Evolutionary conservation across 148 eudicot genomes (phyloP).

Genomic region (Persicaria tinctoria): DNA sequence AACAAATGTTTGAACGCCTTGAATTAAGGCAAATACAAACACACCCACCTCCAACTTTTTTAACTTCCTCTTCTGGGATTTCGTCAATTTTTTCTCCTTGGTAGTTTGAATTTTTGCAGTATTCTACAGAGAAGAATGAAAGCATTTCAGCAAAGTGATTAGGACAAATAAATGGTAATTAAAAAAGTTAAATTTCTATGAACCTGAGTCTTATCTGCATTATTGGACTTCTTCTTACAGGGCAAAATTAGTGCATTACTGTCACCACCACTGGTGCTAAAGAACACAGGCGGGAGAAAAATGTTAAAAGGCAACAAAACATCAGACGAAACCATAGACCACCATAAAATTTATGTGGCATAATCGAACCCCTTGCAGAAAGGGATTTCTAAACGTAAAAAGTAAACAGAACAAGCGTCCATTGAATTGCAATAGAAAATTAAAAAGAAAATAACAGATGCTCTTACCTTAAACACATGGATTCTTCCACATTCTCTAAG

Average conservation of each 20-base stretch:
- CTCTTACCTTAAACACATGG: not conserved
- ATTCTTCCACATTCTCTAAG: not conserved
- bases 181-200: not conserved
- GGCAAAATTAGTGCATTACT: conserved; percentile 62
- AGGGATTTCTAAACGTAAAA: not conserved
- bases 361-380: not conserved
- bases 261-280: conserved; percentile 12
- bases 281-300: not conserved
- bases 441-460: not conserved
- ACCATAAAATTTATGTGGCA: not conserved
- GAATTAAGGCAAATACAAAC: not conserved
- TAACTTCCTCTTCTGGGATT: conserved; percentile 70
- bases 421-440: not conserved
- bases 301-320: not conserved
- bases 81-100: conserved; percentile 36
- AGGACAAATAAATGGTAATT: not conserved
- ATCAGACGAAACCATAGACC: not conserved
- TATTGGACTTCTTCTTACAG: conserved; percentile 37
- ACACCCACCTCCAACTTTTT: conserved; percentile 61
- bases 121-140: conserved; percentile 13
- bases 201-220: conserved; percentile 43
- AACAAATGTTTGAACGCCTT: not conserved
- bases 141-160: not conserved
- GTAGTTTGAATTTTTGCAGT: conserved; percentile 19
- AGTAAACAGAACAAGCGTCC: not conserved